Base-by-base conservation (phyloP, 2,329 filamentous ascomycete species). In the Neofusicoccum sp. region DNA sequence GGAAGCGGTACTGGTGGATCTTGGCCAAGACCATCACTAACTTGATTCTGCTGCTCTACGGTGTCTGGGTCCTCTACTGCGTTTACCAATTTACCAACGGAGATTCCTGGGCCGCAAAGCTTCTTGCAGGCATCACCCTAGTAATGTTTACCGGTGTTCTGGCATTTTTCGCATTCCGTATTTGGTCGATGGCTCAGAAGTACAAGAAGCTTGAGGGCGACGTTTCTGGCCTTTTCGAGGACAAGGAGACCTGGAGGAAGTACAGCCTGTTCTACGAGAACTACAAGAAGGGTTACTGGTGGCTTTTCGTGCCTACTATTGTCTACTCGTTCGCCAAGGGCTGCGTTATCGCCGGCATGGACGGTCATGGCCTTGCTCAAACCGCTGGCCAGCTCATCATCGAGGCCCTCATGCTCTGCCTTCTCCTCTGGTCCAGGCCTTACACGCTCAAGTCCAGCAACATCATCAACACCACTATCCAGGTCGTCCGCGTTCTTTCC, bases 231-330 rank as follows among this genome's bases (percentile, higher is more conserved):
- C 83, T 99, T 7, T 98, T 93, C 77, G 91, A 97, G 65, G 85
- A 98, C 79, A 96, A 95, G 81, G 86, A 90, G 64, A 88, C 89
- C 44, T 97, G 95, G 93, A 84, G 92, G 75, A 96, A 95, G 81
- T 99, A 99, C 84, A 95, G 91, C 71, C 84, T 97, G 66, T 98
- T 99, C 80, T 99, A 99, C 81, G 95, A 98, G 72, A 89, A 89
- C 70, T 98, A 97, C 83, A 93, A 92, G 80, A 92, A 91, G 77
- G 87, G 89, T 70, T 97, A 94, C 81, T 99, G 95, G 95, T 98
- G 94, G 94, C 79, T 97, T 29, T 98, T 99, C 74, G 84, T 98
- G 12, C 95, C 95, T 0, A 83, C 85, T 65, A 97, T 98, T 71
- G 65, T 93, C 67, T 98, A 98, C 82, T 90, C 93, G 82, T 93